Percentiles rank a stretch among this genome's conserved stretches.
These are phyloP conservation scores for Sapria himalayana DNA, from an alignment of 345 rosid species.

Conservation along the genomic window DNA sequence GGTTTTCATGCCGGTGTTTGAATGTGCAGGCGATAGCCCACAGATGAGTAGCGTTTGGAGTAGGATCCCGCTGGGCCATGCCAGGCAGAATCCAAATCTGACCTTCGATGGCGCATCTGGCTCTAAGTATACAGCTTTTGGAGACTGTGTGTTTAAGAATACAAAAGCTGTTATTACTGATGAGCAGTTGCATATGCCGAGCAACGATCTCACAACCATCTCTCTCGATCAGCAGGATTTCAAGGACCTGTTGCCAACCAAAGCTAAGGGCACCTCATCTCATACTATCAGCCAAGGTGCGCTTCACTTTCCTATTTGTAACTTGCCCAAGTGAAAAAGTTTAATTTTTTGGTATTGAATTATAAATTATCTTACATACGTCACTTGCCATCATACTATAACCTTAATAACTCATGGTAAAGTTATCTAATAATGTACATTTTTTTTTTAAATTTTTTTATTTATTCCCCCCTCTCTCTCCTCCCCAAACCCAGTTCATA, in stretches of 20 bases:
- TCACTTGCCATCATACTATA: too few relatives aligned
- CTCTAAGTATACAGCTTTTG: constrained; percentile 25
- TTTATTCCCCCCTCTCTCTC: too few relatives aligned
- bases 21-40: constrained; percentile 46
- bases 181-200: constrained; percentile 18
- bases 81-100: constrained; percentile 18
- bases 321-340: too few relatives aligned
- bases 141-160: constrained; percentile 21
- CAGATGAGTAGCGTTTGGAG: constrained; percentile 34
- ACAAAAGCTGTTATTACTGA: constrained; percentile 22
- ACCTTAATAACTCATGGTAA: too few relatives aligned
- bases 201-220: constrained; percentile 15
- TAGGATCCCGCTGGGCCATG: constrained; percentile 21
- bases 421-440: too few relatives aligned
- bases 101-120: constrained; percentile 25
- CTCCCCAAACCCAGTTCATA: too few relatives aligned
- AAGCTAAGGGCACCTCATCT: constrained; percentile 16
- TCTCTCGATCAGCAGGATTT: constrained; percentile 13
- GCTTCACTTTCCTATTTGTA: constrained; percentile 9
- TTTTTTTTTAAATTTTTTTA: too few relatives aligned
- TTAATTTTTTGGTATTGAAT: too few relatives aligned
- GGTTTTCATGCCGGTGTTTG: constrained; percentile 6
- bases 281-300: constrained; percentile 32
- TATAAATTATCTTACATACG: too few relatives aligned
- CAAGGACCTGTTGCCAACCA: constrained; percentile 20